A percentile compares a stretch with the other conserved stretches of the same genome.
These are phyloP conservation scores for Symbiodinium pilosum DNA, from an alignment of 73 alveolate species.

Conservation along the genomic window DNA sequence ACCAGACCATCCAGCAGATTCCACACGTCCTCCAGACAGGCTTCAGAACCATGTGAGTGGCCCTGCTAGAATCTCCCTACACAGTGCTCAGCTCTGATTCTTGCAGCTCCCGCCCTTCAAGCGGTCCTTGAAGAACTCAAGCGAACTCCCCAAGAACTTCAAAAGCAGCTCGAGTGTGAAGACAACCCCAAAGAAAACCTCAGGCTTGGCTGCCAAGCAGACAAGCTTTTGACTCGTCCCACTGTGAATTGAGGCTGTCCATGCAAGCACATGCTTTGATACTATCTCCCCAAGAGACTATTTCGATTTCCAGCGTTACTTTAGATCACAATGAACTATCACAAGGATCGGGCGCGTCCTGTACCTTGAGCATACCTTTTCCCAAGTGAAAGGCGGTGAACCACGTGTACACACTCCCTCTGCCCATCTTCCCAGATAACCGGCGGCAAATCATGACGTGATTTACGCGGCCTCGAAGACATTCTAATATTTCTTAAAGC, in stretches of 20 bases:
- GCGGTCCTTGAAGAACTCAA: conserved; percentile 71
- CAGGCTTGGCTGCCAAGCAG: neutral
- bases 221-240: neutral
- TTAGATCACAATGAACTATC: neutral
- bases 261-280: neutral
- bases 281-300: neutral
- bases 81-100: neutral
- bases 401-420: too few relatives aligned
- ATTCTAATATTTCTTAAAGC: too few relatives aligned
- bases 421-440: too few relatives aligned
- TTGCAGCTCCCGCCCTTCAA: too few relatives aligned
- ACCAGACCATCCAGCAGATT: conserved; percentile 55
- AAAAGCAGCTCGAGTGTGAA: conserved; percentile 67
- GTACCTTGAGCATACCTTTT: neutral
- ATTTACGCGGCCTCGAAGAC: too few relatives aligned
- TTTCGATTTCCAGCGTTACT: neutral
- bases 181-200: conserved; percentile 72
- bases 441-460: too few relatives aligned
- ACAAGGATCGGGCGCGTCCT: neutral
- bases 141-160: conserved; percentile 16
- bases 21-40: conserved; percentile 34
- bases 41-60: neutral
- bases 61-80: neutral
- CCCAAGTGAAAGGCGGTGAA: too few relatives aligned
- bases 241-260: neutral